Conservation (phyloP, 345 rosid species). For the Murraya koenigii region DNA sequence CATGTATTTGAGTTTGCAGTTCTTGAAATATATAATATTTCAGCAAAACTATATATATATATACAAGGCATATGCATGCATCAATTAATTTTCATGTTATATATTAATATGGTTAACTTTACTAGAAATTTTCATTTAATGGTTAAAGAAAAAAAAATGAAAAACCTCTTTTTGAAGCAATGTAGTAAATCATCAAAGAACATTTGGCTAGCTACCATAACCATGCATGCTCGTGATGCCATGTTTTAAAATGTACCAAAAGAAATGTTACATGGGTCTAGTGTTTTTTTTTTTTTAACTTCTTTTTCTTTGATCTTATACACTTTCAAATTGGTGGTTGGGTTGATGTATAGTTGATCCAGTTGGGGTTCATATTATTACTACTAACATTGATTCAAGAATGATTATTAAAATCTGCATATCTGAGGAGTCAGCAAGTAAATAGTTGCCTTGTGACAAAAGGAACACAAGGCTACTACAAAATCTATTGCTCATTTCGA, state of each 20-base stretch:
- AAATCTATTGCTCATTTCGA: constrained; percentile 38
- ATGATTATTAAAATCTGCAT: constrained; percentile 53
- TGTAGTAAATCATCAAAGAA: constrained; percentile 86
- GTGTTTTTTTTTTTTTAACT: too few relatives aligned
- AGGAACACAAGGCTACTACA: constrained; percentile 12
- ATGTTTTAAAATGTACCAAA: too few relatives aligned
- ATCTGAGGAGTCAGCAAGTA: constrained; percentile 34
- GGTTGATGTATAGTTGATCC: constrained; percentile 67
- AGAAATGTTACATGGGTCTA: too few relatives aligned
- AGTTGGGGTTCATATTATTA: constrained; percentile 81
- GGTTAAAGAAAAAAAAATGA: constrained; percentile 57
- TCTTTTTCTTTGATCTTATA: too few relatives aligned
- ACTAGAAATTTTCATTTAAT: constrained; percentile 23
- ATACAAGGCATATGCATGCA: constrained; percentile 38
- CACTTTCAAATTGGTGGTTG: too few relatives aligned
- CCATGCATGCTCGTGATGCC: too few relatives aligned
- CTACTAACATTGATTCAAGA: constrained; percentile 58
- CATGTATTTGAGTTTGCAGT: too few relatives aligned
- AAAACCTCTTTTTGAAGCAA: constrained; percentile 71
- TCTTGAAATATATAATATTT: too few relatives aligned
- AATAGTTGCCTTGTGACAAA: constrained; percentile 57
- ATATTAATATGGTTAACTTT: too few relatives aligned
- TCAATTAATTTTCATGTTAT: background rate
- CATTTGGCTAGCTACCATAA: constrained; percentile 22
- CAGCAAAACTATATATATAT: too few relatives aligned